These are phyloP conservation scores for Lachancea lanzarotensis DNA, from an alignment of 805 yeast genomes.

Conservation along the genomic window DNA sequence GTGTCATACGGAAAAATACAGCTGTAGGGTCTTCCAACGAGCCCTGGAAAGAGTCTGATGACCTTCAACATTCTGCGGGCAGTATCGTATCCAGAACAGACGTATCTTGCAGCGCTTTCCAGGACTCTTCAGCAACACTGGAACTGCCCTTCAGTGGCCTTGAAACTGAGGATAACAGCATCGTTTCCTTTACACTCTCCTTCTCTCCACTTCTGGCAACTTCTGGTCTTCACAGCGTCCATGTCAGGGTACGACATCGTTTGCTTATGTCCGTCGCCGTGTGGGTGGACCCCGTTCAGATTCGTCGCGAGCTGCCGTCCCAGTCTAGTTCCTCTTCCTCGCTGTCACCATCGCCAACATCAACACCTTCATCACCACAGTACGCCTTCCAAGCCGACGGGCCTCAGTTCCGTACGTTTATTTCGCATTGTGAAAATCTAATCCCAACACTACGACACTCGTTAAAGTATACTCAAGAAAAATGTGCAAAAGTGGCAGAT, in stretches of 20 bases:
- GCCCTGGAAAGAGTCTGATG: not conserved
- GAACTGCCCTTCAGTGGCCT: not conserved
- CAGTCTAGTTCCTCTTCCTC: not conserved
- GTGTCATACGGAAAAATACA: not conserved
- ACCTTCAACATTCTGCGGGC: not conserved
- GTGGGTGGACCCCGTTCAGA: constrained; percentile 1
- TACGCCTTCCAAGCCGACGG: constrained; percentile 7
- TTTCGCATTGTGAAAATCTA: constrained; percentile 2
- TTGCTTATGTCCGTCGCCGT: not conserved
- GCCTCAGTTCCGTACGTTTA: constrained; percentile 8
- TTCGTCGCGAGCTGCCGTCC: not conserved
- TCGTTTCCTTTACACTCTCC: not conserved
- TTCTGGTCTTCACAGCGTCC: not conserved
- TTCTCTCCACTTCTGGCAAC: not conserved
- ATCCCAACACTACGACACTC: constrained; percentile 5
- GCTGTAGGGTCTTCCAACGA: no score
- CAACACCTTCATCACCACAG: not conserved
- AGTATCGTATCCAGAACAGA: not conserved
- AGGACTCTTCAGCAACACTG: not conserved
- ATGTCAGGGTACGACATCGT: not conserved
- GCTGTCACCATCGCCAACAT: not conserved
- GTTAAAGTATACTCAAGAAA: constrained; percentile 1
- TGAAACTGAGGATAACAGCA: not conserved
- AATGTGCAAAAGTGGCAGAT: constrained; percentile 1
- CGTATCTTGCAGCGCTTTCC: not conserved